A percentile compares a stretch with the other conserved stretches of the same genome.
Evolutionary conservation across 495 filamentous ascomycete species (phyloP).

Genomic region (Tuber magnatum): DNA sequence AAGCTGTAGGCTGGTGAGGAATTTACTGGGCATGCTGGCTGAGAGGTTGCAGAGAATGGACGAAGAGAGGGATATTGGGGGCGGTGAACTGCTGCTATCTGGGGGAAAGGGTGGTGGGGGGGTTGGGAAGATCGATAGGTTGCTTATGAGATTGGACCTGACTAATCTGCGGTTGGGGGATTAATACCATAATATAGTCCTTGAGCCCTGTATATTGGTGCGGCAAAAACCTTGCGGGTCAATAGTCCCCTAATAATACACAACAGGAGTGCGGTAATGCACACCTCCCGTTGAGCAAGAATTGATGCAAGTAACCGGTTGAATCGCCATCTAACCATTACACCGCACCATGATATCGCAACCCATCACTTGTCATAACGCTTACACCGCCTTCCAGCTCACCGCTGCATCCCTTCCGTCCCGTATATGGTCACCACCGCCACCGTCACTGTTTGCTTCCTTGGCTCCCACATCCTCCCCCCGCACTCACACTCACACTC

Average conservation of each 20-base stretch:
- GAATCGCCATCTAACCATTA: neutral
- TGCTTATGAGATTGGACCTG: slow-evolving; percentile 84
- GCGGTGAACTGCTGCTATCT: slow-evolving; percentile 23
- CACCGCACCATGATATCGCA: neutral
- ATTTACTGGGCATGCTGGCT: slow-evolving; percentile 23
- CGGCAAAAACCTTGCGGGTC: neutral
- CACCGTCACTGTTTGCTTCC: neutral
- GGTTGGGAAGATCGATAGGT: slow-evolving; percentile 64
- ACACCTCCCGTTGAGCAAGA: neutral
- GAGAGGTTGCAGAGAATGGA: slow-evolving; percentile 44
- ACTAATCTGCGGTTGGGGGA: slow-evolving; percentile 42
- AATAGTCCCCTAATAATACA: neutral
- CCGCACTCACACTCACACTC: too few relatives aligned
- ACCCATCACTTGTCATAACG: neutral
- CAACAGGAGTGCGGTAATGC: slow-evolving; percentile 48
- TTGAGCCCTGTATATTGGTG: neutral
- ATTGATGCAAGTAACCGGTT: neutral
- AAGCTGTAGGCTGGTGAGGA: slow-evolving; percentile 30
- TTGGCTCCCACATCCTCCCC: neutral
- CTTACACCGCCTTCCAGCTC: neutral
- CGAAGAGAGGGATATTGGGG: slow-evolving; percentile 45
- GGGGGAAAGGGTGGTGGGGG: slow-evolving; percentile 47
- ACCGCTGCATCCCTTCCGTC: neutral
- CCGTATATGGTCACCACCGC: neutral
- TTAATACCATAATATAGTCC: neutral